Base-by-base conservation (phyloP, 768 basidiomycete genomes). In the Tricholoma flavovirens region DNA sequence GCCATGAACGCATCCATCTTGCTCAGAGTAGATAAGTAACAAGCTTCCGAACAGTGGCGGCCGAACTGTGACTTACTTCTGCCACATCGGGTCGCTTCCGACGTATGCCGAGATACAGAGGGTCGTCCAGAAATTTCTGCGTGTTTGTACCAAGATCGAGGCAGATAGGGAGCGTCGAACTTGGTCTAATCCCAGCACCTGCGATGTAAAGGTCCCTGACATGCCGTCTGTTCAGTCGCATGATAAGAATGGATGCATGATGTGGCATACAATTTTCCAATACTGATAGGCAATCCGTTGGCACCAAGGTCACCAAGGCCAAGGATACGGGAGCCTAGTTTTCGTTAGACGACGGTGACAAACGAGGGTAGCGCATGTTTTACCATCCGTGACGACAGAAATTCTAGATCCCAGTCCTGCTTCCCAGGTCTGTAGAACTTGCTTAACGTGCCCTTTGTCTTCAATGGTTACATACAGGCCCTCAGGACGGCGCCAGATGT, bases 71-170 rank as follows among this genome's bases (percentile, higher is more conserved):
- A 33, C 63, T 62, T 59, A 73, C 82, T 72, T 83, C 81, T 48
- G 61, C 58, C 10, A 65, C 67, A 10, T 64, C 63, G 4, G 81
- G 81, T 38, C 86, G 74, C 55, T 70, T 79, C 52, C 79, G 79
- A 49, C 83, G 79, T 5, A 86, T 75, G 54, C 89, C 89, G 59
- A 90, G 76, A 72, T 91, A 91, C 5, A 90, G 75, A 33, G 89
- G 87, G 61, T 90, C 88, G 36, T 82, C 75, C 46, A 88, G 71
- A 65, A 81, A 81, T 51, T 73, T 77, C 56, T 82, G 73, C 40
- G 84, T 89, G 69, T 90, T 88, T 10, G 89, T 90, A 17, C 89
- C 89, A 40, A 90, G 76, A 70, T 90, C 88, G 52, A 86, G 75
- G 58, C 83, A 83, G 53, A 88, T 84, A 11, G 87, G 87, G 14